phyloP scores from a whole-genome alignment of 352 stramenopile genomes.

The Thraustochytrium striatum region DNA sequence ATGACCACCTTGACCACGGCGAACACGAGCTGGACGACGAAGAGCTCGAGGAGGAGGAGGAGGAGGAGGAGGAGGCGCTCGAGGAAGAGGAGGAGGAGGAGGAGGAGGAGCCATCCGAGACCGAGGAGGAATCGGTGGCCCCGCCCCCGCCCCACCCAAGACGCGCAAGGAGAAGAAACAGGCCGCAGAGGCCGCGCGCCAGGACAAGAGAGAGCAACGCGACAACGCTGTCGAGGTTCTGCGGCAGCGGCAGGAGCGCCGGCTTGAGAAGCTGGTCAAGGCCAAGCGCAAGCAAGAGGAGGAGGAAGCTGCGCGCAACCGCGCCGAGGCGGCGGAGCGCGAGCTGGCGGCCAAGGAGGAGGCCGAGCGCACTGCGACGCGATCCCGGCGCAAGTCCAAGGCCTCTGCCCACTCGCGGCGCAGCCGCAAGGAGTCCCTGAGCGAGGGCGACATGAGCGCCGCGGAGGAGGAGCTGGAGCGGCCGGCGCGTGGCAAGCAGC shows the following conservation, averaged over 20 bases:
- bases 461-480: no score
- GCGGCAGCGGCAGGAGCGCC: not conserved
- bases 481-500: no score
- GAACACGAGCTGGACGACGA: not conserved
- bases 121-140: not conserved
- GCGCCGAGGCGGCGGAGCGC: no score
- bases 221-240: not conserved
- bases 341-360: no score
- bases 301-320: no score
- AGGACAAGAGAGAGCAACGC: not conserved
- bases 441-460: no score
- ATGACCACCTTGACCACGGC: not conserved
- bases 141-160: not conserved
- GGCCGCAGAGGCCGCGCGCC: not conserved
- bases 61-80: constrained; percentile 2
- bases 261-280: no score
- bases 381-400: no score
- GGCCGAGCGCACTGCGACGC: no score
- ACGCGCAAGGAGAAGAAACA: constrained; percentile 3
- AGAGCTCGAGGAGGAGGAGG: not conserved
- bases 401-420: no score
- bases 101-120: not conserved
- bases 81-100: constrained; percentile 23
- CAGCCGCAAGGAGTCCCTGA: no score
- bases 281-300: no score